Conservation (phyloP, 148 eudicot species). For the Camellia granthamiana region DNA sequence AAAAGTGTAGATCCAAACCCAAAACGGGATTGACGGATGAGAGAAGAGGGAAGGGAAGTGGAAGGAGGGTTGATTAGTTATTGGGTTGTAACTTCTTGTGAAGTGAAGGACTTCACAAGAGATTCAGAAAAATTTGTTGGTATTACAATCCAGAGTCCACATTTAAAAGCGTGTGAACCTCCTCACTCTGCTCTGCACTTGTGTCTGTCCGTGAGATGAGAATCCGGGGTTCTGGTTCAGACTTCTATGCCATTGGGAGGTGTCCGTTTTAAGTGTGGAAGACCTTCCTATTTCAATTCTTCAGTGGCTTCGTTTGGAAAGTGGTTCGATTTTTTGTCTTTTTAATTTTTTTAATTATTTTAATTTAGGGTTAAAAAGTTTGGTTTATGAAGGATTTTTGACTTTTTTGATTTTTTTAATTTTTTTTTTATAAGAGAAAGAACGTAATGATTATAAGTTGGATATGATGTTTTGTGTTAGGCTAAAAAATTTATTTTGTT, state of each 20-base stretch:
- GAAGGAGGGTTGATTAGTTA: neutral
- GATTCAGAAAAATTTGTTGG: neutral
- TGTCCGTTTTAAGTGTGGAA: neutral
- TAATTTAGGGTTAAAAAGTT: no score
- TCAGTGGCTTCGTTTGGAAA: no score
- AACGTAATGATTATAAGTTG: no score
- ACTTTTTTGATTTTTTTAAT: no score
- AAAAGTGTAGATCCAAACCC: neutral
- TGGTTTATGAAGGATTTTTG: no score
- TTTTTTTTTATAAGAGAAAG: no score
- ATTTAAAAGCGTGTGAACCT: neutral
- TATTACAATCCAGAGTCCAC: neutral
- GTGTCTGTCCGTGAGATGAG: neutral
- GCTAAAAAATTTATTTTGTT: no score
- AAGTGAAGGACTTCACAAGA: conserved; percentile 2
- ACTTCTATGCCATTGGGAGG: conserved; percentile 7
- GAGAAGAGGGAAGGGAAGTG: neutral
- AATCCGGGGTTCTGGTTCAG: neutral
- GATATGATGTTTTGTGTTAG: no score
- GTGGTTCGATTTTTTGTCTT: no score
- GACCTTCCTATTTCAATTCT: neutral
- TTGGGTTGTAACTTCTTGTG: conserved; percentile 1
- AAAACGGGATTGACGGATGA: neutral
- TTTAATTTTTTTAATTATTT: no score
- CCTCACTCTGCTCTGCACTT: neutral